phyloP scores from a whole-genome alignment of 2,329 filamentous ascomycete genomes.

The Ustilaginoidea virens region DNA sequence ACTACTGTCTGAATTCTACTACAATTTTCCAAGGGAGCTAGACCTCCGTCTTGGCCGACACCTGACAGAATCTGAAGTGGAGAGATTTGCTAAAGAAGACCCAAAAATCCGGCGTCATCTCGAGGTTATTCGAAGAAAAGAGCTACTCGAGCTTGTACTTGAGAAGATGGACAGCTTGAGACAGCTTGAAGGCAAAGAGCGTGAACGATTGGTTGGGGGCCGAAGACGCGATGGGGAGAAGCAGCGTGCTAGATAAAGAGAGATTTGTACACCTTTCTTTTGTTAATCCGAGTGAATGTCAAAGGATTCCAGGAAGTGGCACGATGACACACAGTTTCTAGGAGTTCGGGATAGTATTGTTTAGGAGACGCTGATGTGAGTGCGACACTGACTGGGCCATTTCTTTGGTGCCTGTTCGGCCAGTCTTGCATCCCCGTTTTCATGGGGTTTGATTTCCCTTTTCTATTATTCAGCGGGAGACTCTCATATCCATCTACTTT shows the following conservation, averaged over 20 bases:
- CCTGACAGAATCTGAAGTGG: constrained; percentile 63
- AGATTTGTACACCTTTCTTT: too few species aligned
- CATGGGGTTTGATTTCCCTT: not conserved
- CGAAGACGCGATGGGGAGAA: constrained; percentile 17
- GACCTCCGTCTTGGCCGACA: constrained; percentile 74
- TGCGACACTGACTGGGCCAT: too few species aligned
- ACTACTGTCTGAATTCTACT: constrained; percentile 91
- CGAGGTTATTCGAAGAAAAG: constrained; percentile 83
- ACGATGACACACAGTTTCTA: too few species aligned
- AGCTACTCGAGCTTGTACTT: constrained; percentile 80
- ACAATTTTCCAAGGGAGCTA: constrained; percentile 88
- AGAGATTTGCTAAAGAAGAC: constrained; percentile 85
- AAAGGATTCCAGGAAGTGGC: too few species aligned
- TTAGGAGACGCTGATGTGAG: too few species aligned
- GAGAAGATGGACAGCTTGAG: constrained; percentile 90
- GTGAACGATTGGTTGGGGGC: constrained; percentile 24
- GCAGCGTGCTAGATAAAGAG: constrained; percentile 31
- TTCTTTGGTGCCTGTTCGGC: too few species aligned
- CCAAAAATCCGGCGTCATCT: constrained; percentile 78
- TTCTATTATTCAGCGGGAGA: constrained; percentile 1
- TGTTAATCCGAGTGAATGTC: too few species aligned
- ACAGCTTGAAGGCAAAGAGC: constrained; percentile 64
- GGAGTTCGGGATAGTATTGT: too few species aligned
- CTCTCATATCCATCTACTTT: constrained; percentile 3
- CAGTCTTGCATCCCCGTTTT: too few species aligned